Base-by-base conservation (phyloP, 257 asterid species). In the Cynanchum wilfordii region DNA sequence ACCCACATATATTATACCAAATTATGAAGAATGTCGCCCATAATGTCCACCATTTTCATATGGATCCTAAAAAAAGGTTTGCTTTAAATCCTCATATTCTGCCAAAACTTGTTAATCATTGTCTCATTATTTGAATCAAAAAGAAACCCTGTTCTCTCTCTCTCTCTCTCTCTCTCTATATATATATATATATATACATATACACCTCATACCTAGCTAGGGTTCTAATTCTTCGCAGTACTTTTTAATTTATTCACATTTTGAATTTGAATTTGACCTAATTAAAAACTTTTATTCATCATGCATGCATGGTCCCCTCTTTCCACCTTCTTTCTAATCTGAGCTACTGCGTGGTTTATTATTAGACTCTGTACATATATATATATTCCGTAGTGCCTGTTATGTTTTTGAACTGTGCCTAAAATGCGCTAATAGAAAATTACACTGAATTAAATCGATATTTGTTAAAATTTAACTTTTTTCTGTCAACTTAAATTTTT, bases 51-150 rank as follows among this genome's bases (percentile, higher is more conserved):
- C 47, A 42, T 42, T 19, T 64, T 22, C 16, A 30, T 33, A 3
- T 62, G 68, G 45, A 62, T 62, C 24, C 17, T 62, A 62, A 62
- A 58, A 62, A 62, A 62, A 20, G 68, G 47, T 19, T n/a, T 7
- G 20, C 20, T 12, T 30, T 7, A 16, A 62, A 62, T 33, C 68
- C 24, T 17, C 29, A 64, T 64, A 17, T 64, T 64, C 69, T 64
- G 50, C 50, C 69, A 25, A 64, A 64, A 36, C 19, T 64, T 36
- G 17, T 64, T 64, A 64, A 64, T 64, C 69, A 64, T 64, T 64
- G 50, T 64, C 69, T 64, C 69, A 64, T 63, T 33, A 63, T 64
- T 36, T 62, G 47, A 64, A 36, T 19, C 7, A 64, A 15, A 64
- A 17, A 36, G 69, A 25, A 63, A 8, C n/a, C 67, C 45, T 22